Conservation (phyloP, 176 grass and related monocot genomes). For the Aegilops longissima region DNA sequence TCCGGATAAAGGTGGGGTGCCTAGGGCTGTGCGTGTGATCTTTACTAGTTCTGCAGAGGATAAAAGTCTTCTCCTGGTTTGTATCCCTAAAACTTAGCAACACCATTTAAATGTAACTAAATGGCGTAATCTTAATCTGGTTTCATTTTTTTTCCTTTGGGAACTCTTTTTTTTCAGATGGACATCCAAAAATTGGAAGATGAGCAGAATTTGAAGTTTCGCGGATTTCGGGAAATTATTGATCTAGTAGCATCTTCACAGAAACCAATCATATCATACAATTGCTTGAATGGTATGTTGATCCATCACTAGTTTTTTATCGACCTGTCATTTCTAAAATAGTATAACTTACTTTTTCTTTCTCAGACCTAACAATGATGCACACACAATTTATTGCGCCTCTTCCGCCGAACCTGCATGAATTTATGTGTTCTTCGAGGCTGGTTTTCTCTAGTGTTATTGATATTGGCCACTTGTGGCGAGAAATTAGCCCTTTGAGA, state of each 20-base stretch:
- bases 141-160: not conserved
- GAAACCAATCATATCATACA: conserved; percentile 90
- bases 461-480: conserved; percentile 84
- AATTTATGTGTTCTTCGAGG: conserved; percentile 86
- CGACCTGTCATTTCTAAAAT: conserved; percentile 20
- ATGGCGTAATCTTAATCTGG: not conserved
- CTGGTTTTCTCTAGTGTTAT: conserved; percentile 81
- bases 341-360: not conserved
- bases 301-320: conserved; percentile 5
- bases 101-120: conserved; percentile 3
- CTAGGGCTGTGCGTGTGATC: conserved; percentile 61
- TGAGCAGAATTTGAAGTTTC: conserved; percentile 67
- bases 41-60: conserved; percentile 83
- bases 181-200: conserved; percentile 66
- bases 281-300: conserved; percentile 73
- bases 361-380: conserved; percentile 87
- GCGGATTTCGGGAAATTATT: conserved; percentile 93
- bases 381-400: conserved; percentile 85
- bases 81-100: conserved; percentile 23
- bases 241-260: conserved; percentile 75
- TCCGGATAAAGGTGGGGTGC: conserved; percentile 54
- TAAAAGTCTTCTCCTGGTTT: conserved; percentile 87
- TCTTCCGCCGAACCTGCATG: conserved; percentile 58
- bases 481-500: conserved; percentile 73
- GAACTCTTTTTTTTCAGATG: conserved; percentile 39